A percentile compares a stretch with the other conserved stretches of the same genome.
Conservation (phyloP, 768 basidiomycete species). For the Tremella mesenterica region DNA sequence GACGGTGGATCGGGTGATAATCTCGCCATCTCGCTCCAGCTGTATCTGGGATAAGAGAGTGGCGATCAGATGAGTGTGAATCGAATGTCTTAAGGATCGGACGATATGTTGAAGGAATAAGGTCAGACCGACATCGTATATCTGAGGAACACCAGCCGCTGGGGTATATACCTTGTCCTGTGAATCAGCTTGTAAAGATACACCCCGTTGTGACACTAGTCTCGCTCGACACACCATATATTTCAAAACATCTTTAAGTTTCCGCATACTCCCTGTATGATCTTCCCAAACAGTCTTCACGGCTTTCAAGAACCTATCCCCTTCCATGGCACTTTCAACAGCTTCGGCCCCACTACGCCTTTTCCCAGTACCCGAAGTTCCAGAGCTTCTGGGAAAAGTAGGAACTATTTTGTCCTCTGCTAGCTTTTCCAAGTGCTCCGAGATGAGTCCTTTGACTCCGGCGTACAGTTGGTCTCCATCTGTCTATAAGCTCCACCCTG, state of each 20-base stretch:
- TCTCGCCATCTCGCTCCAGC: slow-evolving; percentile 82
- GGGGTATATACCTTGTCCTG: slow-evolving; percentile 88
- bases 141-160: slow-evolving; percentile 64
- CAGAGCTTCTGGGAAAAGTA: slow-evolving; percentile 62
- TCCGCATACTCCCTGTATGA: slow-evolving; percentile 77
- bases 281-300: slow-evolving; percentile 85
- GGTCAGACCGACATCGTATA: slow-evolving; percentile 68
- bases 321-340: slow-evolving; percentile 69
- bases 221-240: slow-evolving; percentile 98
- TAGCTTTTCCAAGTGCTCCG: slow-evolving; percentile 71
- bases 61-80: slow-evolving; percentile 68
- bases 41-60: slow-evolving; percentile 81
- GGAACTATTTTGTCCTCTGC: slow-evolving; percentile 69
- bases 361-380: slow-evolving; percentile 31
- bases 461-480: slow-evolving; percentile 77
- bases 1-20: slow-evolving; percentile 81
- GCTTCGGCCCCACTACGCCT: slow-evolving; percentile 53
- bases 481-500: background rate
- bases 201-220: slow-evolving; percentile 3
- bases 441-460: slow-evolving; percentile 68
- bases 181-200: background rate
- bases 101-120: slow-evolving; percentile 72
- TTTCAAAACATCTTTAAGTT: slow-evolving; percentile 78
- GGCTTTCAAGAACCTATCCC: slow-evolving; percentile 74
- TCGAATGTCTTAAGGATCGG: slow-evolving; percentile 51